Evolutionary conservation across 2,329 filamentous ascomycete genomes (phyloP).

Genomic region (Plenodomus lindquistii): DNA sequence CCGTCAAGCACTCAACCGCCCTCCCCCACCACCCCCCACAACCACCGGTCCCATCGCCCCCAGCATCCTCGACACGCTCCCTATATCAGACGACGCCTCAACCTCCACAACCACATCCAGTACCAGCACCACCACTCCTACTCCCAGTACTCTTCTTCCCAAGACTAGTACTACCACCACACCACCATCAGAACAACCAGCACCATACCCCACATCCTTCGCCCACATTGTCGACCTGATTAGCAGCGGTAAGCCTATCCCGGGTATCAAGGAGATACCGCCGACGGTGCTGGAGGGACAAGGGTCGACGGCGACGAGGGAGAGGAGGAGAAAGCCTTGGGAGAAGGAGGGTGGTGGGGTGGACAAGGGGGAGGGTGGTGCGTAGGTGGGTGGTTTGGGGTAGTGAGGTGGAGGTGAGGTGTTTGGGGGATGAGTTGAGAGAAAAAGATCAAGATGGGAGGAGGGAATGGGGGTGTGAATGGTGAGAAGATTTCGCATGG

Average conservation of each 20-base stretch:
- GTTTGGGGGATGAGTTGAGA: too few relatives aligned
- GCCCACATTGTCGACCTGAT: conserved; percentile 85
- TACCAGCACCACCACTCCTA: conserved; percentile 27
- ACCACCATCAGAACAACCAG: conserved; percentile 47
- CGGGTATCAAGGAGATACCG: conserved; percentile 85
- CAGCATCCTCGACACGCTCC: conserved; percentile 2
- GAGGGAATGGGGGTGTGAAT: too few relatives aligned
- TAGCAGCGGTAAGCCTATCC: conserved; percentile 78
- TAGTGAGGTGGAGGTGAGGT: too few relatives aligned
- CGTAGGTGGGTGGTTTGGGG: neutral
- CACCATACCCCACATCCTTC: conserved; percentile 80
- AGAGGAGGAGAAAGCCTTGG: conserved; percentile 74
- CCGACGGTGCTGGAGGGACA: conserved; percentile 74
- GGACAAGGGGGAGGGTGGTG: neutral
- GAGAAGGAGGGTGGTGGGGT: conserved; percentile 60
- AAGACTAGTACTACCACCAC: too few relatives aligned
- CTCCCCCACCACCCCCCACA: conserved; percentile 19
- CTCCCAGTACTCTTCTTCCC: conserved; percentile 22
- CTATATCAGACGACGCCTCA: neutral
- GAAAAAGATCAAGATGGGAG: too few relatives aligned
- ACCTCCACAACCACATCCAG: conserved; percentile 1
- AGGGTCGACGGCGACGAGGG: conserved; percentile 59
- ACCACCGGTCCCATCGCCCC: conserved; percentile 20
- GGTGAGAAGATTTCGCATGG: too few relatives aligned
- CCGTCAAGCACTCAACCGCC: conserved; percentile 47